Evolutionary conservation across 768 basidiomycete species (phyloP), one percentile per base, ranked within the genome.

Genomic region (Agrocybe pediades): DNA sequence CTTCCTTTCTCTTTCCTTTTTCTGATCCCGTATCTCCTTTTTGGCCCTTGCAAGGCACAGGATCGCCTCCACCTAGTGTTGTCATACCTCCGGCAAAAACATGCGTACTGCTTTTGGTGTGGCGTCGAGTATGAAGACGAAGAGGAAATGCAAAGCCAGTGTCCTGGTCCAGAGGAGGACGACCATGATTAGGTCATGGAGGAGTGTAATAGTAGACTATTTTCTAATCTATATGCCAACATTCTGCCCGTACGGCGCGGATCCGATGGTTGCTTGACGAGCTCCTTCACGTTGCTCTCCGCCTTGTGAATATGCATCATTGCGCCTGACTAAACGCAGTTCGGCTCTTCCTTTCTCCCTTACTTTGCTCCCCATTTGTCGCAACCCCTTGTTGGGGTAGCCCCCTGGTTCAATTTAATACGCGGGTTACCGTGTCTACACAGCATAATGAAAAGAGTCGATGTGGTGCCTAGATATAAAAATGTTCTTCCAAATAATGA

Each of bases 51-150:
- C 41, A 46, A 95, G 92, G 83, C 89, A 56, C 78, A 79, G 57
- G 85, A 89, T 69, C 80, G 90, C 26, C 76, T 94, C 29, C 70
- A 76, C 33, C 71, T 87, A 42, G 82, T 92, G 16, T 74, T 93
- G 21, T 71, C 81, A 4, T 92, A 95, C 68, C 79, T 95, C 45
- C 87, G 92, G 21, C 75, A 81, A 33, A 78, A 74, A 55, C 83
- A 92, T 67, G 65, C 75, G 5, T 94, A 94, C 65, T 94, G 92
- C 65, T 93, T 92, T 68, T 94, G 91, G 89, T 95, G 92, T 65
- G 92, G 92, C 11, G 80, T 87, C 11, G 79, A 84, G 60, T 95
- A 93, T 63, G 77, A 80, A 5, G 74, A 77, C 57, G 66, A 71
- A 6, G 79, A 80, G 15, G 87, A 90, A 46, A 72, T 95, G 74